Conservation (phyloP, 768 basidiomycete genomes). For the Lentinula raphanica region DNA sequence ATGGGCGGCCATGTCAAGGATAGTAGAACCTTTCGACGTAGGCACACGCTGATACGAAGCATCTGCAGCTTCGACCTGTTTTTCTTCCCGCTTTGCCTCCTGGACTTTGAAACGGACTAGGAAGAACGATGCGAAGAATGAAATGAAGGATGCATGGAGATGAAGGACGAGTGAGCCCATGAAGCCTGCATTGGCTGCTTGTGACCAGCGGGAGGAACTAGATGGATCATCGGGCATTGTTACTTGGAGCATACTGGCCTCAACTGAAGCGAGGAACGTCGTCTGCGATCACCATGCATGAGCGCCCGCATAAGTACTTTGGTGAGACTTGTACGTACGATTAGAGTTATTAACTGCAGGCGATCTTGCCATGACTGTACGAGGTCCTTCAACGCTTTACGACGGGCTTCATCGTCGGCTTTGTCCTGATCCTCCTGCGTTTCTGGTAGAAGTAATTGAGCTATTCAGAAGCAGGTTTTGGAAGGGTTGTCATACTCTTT, state of each 20-base stretch:
- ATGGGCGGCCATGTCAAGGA: constrained; percentile 6
- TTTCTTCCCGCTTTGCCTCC: constrained; percentile 46
- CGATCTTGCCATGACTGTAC: constrained; percentile 61
- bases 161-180: constrained; percentile 52
- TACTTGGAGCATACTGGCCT: constrained; percentile 45
- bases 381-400: constrained; percentile 43
- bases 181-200: constrained; percentile 40
- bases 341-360: constrained; percentile 54
- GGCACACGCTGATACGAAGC: background rate
- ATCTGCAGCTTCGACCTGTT: constrained; percentile 25
- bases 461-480: background rate
- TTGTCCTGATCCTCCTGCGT: constrained; percentile 46
- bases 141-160: constrained; percentile 33
- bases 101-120: constrained; percentile 50
- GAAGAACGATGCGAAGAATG: constrained; percentile 54
- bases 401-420: constrained; percentile 39
- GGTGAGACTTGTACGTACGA: constrained; percentile 30
- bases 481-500: background rate
- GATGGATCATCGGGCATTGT: constrained; percentile 27
- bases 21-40: constrained; percentile 1
- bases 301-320: background rate
- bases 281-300: constrained; percentile 30
- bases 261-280: constrained; percentile 58
- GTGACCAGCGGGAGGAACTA: constrained; percentile 16
- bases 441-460: background rate